phyloP scores from a whole-genome alignment of 768 basidiomycete genomes.

The Candolleomyces aberdarensis region DNA sequence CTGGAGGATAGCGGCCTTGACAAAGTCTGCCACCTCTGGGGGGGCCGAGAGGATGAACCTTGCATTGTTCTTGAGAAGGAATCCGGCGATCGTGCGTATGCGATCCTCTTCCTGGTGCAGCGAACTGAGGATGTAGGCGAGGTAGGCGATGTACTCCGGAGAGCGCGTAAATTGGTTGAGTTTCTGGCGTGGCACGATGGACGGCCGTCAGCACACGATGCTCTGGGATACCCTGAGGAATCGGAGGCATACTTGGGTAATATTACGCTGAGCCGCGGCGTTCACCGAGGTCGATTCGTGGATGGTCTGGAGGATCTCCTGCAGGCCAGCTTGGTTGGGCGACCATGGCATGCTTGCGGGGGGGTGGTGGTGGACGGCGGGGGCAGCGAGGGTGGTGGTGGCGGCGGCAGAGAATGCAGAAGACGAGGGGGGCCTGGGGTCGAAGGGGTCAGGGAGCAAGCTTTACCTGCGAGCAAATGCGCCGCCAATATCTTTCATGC shows the following conservation, averaged over 20 bases:
- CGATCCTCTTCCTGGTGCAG: conserved; percentile 85
- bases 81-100: conserved; percentile 93
- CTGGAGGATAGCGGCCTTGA: conserved; percentile 72
- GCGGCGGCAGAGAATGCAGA: conserved; percentile 22
- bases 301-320: conserved; percentile 90
- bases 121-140: conserved; percentile 86
- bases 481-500: conserved; percentile 27
- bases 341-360: conserved; percentile 67
- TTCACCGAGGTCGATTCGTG: conserved; percentile 84
- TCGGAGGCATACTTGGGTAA: conserved; percentile 65
- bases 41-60: conserved; percentile 69
- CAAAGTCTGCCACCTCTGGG: conserved; percentile 64
- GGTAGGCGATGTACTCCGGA: conserved; percentile 94
- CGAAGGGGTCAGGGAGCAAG: conserved; percentile 10
- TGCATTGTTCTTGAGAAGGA: conserved; percentile 95
- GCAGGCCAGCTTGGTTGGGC: conserved; percentile 81
- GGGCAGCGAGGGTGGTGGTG: conserved; percentile 16
- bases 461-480: conserved; percentile 1
- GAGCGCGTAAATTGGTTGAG: conserved; percentile 82
- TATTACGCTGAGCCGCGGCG: conserved; percentile 70
- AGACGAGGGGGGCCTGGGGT: conserved; percentile 1
- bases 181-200: conserved; percentile 51
- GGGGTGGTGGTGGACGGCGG: conserved; percentile 27
- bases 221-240: conserved; percentile 11
- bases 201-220: conserved; percentile 17